Conservation (phyloP, 2,329 filamentous ascomycete species). For the Paecilomyces sp. region DNA sequence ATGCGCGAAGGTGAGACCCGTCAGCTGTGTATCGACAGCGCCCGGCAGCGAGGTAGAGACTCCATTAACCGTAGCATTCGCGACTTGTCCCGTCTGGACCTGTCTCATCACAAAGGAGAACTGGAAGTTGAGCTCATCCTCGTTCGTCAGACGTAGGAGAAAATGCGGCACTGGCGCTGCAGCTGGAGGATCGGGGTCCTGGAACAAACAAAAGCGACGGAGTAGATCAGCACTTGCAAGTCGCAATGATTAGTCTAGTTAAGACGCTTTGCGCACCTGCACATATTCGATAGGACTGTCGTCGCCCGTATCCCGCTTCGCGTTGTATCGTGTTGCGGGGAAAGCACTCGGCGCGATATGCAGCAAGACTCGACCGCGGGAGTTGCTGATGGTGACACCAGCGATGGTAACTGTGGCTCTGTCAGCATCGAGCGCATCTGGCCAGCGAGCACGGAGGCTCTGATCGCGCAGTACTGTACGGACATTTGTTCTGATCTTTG, state of each 20-base stretch:
- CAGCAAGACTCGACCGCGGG: conserved; percentile 68
- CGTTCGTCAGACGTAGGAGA: conserved; percentile 77
- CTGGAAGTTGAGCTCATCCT: conserved; percentile 86
- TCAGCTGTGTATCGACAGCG: conserved; percentile 66
- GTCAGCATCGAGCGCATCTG: conserved; percentile 1
- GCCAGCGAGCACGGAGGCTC: neutral
- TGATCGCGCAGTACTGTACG: conserved; percentile 34
- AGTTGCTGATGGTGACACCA: conserved; percentile 72
- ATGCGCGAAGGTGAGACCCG: conserved; percentile 85
- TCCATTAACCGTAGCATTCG: conserved; percentile 43
- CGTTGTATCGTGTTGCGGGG: conserved; percentile 71
- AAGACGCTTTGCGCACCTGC: conserved; percentile 54
- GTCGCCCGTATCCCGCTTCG: conserved; percentile 66
- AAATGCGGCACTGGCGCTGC: conserved; percentile 55
- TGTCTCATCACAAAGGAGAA: conserved; percentile 80
- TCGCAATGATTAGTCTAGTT: neutral
- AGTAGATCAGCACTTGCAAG: conserved; percentile 1
- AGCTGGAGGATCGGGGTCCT: conserved; percentile 68
- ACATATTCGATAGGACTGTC: conserved; percentile 78
- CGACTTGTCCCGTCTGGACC: conserved; percentile 40
- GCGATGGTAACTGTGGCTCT: conserved; percentile 68
- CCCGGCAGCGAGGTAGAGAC: conserved; percentile 45
- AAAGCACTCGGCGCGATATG: conserved; percentile 79
- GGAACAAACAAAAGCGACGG: conserved; percentile 4
- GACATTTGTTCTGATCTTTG: conserved; percentile 88